A percentile compares a stretch with the other conserved stretches of the same genome.
Conservation (phyloP, 164 flowering plant species). For the Buxus sempervirens region DNA sequence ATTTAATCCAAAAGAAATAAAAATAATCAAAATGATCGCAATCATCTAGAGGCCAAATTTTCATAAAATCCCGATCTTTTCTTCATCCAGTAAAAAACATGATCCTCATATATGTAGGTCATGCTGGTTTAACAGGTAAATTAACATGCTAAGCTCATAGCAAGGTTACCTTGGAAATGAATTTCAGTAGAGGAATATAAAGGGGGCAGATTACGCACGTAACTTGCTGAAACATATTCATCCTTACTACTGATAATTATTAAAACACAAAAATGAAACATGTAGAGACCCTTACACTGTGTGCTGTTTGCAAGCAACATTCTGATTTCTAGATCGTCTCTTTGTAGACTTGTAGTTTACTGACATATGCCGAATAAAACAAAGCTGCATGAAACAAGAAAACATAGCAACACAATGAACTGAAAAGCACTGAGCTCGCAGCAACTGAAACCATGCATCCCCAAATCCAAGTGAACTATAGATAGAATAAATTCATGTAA, state of each 20-base stretch:
- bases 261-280: not conserved
- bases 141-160: too few species aligned
- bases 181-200: too few species aligned
- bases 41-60: too few species aligned
- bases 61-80: too few species aligned
- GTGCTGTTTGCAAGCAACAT: slow-evolving; percentile 12
- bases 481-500: not conserved
- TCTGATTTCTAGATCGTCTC: slow-evolving; percentile 23
- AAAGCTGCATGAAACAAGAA: slow-evolving; percentile 34
- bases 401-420: not conserved
- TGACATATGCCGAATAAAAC: slow-evolving; percentile 47
- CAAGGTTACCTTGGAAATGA: too few species aligned
- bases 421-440: not conserved
- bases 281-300: slow-evolving; percentile 28
- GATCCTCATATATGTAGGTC: too few species aligned
- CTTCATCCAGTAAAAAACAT: too few species aligned
- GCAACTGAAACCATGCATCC: not conserved
- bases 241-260: not conserved
- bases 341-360: slow-evolving; percentile 18
- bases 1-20: not conserved
- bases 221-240: not conserved
- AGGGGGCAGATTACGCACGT: too few species aligned
- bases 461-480: not conserved
- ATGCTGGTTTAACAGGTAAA: too few species aligned
- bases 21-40: too few species aligned